These are phyloP conservation scores for Penicillium paxilli DNA, from an alignment of 495 filamentous ascomycete genomes.

Conservation along the genomic window DNA sequence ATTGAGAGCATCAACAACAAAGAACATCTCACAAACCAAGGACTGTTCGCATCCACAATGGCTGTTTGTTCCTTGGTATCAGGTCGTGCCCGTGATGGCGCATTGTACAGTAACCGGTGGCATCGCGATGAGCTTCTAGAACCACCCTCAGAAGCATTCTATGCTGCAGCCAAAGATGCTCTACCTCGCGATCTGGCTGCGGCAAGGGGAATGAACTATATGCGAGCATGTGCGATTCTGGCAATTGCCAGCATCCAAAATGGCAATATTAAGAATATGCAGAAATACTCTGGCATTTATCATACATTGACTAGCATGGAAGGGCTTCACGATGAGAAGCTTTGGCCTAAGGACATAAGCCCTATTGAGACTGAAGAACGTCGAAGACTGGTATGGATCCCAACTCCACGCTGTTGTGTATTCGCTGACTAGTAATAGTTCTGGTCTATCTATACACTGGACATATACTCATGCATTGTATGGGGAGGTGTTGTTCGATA, in stretches of 20 bases:
- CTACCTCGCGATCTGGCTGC: slow-evolving; percentile 38
- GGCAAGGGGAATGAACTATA: slow-evolving; percentile 41
- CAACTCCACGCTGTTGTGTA: background rate
- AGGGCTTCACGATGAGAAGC: slow-evolving; percentile 47
- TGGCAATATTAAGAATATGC: slow-evolving; percentile 45
- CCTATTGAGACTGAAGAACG: slow-evolving; percentile 48
- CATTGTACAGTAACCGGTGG: slow-evolving; percentile 32
- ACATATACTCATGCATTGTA: slow-evolving; percentile 50
- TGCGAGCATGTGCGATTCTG: slow-evolving; percentile 47
- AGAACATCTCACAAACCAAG: slow-evolving; percentile 40
- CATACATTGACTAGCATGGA: slow-evolving; percentile 45
- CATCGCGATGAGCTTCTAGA: slow-evolving; percentile 26
- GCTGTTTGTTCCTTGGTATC: slow-evolving; percentile 49
- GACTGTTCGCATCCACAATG: slow-evolving; percentile 50
- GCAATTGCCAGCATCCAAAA: slow-evolving; percentile 49
- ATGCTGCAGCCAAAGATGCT: slow-evolving; percentile 40
- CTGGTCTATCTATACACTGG: slow-evolving; percentile 55
- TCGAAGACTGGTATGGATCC: slow-evolving; percentile 40
- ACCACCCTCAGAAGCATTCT: slow-evolving; percentile 46
- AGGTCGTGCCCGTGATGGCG: slow-evolving; percentile 47
- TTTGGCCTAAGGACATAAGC: slow-evolving; percentile 46
- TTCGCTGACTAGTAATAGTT: slow-evolving; percentile 28
- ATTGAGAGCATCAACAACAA: slow-evolving; percentile 32
- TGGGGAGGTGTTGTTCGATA: slow-evolving; percentile 47
- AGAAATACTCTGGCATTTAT: slow-evolving; percentile 48